Evolutionary conservation across 192 early-diverging fungal species (phyloP), one percentile per base, ranked within the genome.

Genomic region (Chytriomyces hyalinus): DNA sequence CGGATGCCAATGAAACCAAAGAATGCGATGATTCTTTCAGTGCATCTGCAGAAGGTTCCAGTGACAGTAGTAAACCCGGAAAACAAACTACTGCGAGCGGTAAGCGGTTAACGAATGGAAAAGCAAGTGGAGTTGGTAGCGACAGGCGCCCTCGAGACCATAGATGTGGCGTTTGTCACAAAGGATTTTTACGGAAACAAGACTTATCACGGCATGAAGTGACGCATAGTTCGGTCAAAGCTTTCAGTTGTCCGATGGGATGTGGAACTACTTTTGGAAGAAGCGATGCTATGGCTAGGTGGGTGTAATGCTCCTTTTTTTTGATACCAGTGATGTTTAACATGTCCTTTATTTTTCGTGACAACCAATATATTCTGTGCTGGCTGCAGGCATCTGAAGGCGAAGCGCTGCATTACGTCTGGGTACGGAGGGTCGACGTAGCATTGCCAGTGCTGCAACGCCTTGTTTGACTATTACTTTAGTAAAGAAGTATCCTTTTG

Each of bases 331-430:
- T 43, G 73, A 75, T 66, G 36, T 36, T 36, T 36, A 36, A 36
- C 36, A 2, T 36, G 36, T 2, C n/a, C 63, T 7, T 73, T 73
- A 8, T 15, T 62, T 47, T 17, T 36, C 1, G 9, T 24, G 17
- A 65, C 15, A 5, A 47, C 46, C 48, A 28, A 64, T 64, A 24
- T 17, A 13, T 17, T 64, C 48, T 67, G 43, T 47, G 8, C 17
- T 50, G n/a, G n/a, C 9, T 36, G 6, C 26, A 75, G 73, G 17
- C 73, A 75, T 75, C 51, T 75, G 47, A 75, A 75, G 47, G 73
- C 73, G 26, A 11, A 57, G 10, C 61, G 73, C 5, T 75, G 73
- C 46, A 51, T 49, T 10, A n/a, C 20, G 13, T 57, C 13, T 13
- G 15, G 2, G 13, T 20, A 2, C 20, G 53, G 5, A 57, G 53